A percentile compares a stretch with the other conserved stretches of the same genome.
phyloP scores from a whole-genome alignment of 2,329 filamentous ascomycete genomes.

The Talaromyces sp. region DNA sequence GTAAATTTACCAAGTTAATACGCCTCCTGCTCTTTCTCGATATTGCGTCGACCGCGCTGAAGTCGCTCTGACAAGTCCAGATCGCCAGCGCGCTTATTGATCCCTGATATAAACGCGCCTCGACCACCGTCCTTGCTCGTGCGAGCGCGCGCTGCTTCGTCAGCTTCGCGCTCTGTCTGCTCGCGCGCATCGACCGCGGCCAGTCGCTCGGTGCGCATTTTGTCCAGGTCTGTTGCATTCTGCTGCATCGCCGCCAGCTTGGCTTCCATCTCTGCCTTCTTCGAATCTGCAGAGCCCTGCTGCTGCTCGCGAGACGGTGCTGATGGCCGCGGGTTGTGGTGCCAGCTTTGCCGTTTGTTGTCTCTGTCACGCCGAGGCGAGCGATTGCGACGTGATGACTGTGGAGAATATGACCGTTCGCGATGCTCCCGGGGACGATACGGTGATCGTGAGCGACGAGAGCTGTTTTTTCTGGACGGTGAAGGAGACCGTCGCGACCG shows the following conservation, averaged over 20 bases:
- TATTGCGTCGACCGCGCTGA: slow-evolving; percentile 29
- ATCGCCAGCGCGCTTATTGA: slow-evolving; percentile 54
- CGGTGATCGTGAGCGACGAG: slow-evolving; percentile 11
- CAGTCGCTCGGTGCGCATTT: slow-evolving; percentile 61
- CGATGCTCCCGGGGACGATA: slow-evolving; percentile 10
- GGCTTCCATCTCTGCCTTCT: slow-evolving; percentile 56
- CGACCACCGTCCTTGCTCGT: slow-evolving; percentile 59
- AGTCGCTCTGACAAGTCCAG: slow-evolving; percentile 40
- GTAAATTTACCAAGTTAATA: slow-evolving; percentile 38
- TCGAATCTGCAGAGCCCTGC: slow-evolving; percentile 10
- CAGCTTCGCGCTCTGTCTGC: slow-evolving; percentile 57
- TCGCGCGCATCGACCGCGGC: slow-evolving; percentile 63
- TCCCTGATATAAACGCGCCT: slow-evolving; percentile 58
- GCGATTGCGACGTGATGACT: slow-evolving; percentile 25
- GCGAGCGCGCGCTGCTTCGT: slow-evolving; percentile 57
- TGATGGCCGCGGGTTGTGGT: slow-evolving; percentile 20
- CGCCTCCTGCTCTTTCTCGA: slow-evolving; percentile 27
- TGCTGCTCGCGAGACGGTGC: slow-evolving; percentile 7
- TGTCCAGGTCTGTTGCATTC: slow-evolving; percentile 62
- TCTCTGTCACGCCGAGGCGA: slow-evolving; percentile 24
- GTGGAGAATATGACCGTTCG: slow-evolving; percentile 18
- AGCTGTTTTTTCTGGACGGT: slow-evolving; percentile 20
- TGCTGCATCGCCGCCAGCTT: slow-evolving; percentile 69
- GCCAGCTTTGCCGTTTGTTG: slow-evolving; percentile 24
- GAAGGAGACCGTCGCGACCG: slow-evolving; percentile 31